Conservation (phyloP, 306 rosid genomes). For the Citrullus mucosospermus region DNA sequence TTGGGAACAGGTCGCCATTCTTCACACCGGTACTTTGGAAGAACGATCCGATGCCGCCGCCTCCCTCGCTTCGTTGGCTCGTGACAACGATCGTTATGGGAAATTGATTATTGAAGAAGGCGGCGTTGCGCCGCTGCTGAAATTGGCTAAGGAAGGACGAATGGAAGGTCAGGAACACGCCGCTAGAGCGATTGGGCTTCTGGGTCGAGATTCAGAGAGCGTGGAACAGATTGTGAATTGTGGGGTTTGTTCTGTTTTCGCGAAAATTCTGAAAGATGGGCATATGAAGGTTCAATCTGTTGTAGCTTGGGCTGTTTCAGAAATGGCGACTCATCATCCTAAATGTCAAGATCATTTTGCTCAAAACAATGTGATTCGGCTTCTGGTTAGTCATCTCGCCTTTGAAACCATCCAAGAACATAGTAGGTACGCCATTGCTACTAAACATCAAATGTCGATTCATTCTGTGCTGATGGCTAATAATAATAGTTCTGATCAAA, state of each 20-base stretch:
- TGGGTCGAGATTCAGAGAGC: constrained; percentile 54
- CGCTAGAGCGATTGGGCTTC: constrained; percentile 45
- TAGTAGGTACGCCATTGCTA: constrained; percentile 39
- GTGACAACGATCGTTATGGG: constrained; percentile 63
- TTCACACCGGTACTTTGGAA: constrained; percentile 33
- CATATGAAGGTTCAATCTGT: constrained; percentile 53
- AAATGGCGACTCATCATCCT: constrained; percentile 40
- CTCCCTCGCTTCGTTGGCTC: constrained; percentile 51
- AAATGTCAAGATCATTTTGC: constrained; percentile 74
- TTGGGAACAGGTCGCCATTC: constrained; percentile 56
- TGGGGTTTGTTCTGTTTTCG: constrained; percentile 44
- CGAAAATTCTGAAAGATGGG: constrained; percentile 63
- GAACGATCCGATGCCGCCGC: constrained; percentile 70
- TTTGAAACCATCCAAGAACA: constrained; percentile 77
- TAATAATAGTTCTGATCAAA: constrained; percentile 4
- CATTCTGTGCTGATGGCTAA: constrained; percentile 44
- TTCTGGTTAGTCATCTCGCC: constrained; percentile 66
- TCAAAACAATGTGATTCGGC: constrained; percentile 49
- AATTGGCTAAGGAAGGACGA: constrained; percentile 42
- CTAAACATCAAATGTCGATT: constrained; percentile 33
- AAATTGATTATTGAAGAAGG: constrained; percentile 62
- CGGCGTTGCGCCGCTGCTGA: constrained; percentile 44
- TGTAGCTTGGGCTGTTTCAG: constrained; percentile 69
- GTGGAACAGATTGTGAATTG: constrained; percentile 61
- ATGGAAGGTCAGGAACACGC: constrained; percentile 61